Evolutionary conservation across 306 rosid species (phyloP).

Genomic region (Prunus kanzakura): DNA sequence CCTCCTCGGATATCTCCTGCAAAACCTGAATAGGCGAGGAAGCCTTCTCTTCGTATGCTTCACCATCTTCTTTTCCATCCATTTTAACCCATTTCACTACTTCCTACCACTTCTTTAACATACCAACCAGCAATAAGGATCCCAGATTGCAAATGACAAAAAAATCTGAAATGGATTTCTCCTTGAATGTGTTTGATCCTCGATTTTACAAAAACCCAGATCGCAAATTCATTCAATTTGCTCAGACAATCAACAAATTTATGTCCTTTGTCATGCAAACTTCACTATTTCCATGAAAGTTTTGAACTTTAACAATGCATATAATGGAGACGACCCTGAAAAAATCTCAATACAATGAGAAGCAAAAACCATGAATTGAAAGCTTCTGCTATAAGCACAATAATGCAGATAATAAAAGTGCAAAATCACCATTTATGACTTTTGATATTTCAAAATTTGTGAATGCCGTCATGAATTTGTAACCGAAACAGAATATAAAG

Average conservation of each 20-base stretch:
- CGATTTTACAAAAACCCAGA: constrained; percentile 23
- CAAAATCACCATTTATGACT: constrained; percentile 28
- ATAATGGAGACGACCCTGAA: constrained; percentile 31
- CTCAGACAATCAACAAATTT: constrained; percentile 30
- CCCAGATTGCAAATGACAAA: constrained; percentile 19
- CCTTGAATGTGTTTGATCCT: constrained; percentile 24
- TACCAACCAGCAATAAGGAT: constrained; percentile 11
- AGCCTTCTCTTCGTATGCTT: constrained; percentile 42
- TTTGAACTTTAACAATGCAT: constrained; percentile 26
- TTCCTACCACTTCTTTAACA: constrained; percentile 17
- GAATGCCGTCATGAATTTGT: constrained; percentile 16
- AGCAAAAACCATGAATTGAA: constrained; percentile 1
- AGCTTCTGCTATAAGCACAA: constrained; percentile 14
- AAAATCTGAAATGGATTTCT: constrained; percentile 12
- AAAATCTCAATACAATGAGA: constrained; percentile 22
- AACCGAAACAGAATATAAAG: constrained; percentile 40
- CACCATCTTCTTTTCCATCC: constrained; percentile 42
- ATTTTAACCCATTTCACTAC: constrained; percentile 38
- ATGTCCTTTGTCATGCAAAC: constrained; percentile 15
- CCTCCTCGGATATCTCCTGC: constrained; percentile 70
- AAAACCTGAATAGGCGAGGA: constrained; percentile 46
- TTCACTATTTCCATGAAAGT: constrained; percentile 12
- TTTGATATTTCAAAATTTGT: constrained; percentile 10
- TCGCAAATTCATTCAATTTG: constrained; percentile 26
- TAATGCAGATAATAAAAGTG: constrained; percentile 14